A percentile compares a stretch with the other conserved stretches of the same genome.
Evolutionary conservation across 2,329 filamentous ascomycete species (phyloP).

Genomic region (Elsinoe australis): DNA sequence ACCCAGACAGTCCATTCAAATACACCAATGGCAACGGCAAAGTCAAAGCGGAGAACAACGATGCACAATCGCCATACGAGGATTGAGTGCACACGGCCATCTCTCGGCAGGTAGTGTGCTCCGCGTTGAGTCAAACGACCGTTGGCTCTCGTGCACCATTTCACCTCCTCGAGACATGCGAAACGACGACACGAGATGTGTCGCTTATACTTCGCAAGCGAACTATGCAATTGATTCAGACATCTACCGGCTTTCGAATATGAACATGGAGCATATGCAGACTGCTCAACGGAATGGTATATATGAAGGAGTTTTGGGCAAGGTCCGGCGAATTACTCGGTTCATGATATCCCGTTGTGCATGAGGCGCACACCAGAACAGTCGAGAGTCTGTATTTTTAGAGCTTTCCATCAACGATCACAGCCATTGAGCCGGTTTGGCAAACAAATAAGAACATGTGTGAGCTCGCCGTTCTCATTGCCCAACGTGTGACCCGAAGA

Average conservation of each 20-base stretch:
- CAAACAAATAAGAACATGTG: neutral
- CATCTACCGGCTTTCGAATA: too few relatives aligned
- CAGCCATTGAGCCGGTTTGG: too few relatives aligned
- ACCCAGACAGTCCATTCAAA: slow-evolving; percentile 10
- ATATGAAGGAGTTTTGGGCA: too few relatives aligned
- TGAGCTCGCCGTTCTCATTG: too few relatives aligned
- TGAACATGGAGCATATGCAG: too few relatives aligned
- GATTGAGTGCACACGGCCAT: neutral
- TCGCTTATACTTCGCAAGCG: slow-evolving; percentile 5
- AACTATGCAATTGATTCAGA: neutral
- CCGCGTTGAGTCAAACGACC: slow-evolving; percentile 8
- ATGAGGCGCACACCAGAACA: neutral
- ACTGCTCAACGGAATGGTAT: too few relatives aligned
- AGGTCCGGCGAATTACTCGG: too few relatives aligned
- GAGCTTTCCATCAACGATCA: too few relatives aligned
- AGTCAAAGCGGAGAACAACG: slow-evolving; percentile 4
- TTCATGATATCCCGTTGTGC: too few relatives aligned
- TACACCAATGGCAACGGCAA: slow-evolving; percentile 4
- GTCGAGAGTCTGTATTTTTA: neutral
- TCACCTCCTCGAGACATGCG: neutral
- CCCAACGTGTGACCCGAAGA: slow-evolving; percentile 1
- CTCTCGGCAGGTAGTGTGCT: too few relatives aligned
- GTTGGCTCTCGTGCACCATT: neutral
- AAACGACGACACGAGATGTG: slow-evolving; percentile 5
- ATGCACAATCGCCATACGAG: slow-evolving; percentile 9